phyloP scores from a whole-genome alignment of 768 basidiomycete species.

The Pleurotus pulmonarius region DNA sequence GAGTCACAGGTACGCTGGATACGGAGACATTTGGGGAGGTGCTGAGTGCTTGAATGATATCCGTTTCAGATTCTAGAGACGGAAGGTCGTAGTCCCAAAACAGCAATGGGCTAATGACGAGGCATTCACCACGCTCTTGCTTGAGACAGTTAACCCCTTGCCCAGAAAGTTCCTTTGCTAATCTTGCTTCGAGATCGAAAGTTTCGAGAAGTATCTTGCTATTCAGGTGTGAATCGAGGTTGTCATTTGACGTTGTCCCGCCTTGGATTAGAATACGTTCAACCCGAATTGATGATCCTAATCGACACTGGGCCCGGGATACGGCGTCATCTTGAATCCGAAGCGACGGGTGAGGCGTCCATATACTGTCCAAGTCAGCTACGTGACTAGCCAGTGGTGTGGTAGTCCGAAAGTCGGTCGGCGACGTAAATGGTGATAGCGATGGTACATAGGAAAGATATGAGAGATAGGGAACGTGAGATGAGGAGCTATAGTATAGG shows the following conservation, averaged over 20 bases:
- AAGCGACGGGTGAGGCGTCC: constrained; percentile 63
- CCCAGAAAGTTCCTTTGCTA: constrained; percentile 38
- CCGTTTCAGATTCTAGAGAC: constrained; percentile 45
- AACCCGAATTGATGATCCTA: constrained; percentile 66
- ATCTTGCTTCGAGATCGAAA: constrained; percentile 59
- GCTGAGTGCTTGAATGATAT: constrained; percentile 59
- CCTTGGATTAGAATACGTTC: constrained; percentile 76
- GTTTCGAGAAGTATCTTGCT: constrained; percentile 61
- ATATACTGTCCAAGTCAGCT: constrained; percentile 62
- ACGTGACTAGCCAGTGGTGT: neutral
- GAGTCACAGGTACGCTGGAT: constrained; percentile 62
- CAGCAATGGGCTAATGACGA: constrained; percentile 68
- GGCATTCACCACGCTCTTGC: constrained; percentile 49
- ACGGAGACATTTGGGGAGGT: constrained; percentile 48
- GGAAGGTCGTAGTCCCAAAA: constrained; percentile 71
- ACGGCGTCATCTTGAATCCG: constrained; percentile 68
- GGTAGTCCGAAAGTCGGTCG: constrained; percentile 27
- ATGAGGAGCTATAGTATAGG: constrained; percentile 52
- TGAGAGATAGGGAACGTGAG: constrained; percentile 59
- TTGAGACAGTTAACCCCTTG: constrained; percentile 51
- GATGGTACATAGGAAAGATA: constrained; percentile 27
- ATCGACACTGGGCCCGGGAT: constrained; percentile 66
- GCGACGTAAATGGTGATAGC: constrained; percentile 39
- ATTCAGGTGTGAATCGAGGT: constrained; percentile 53
- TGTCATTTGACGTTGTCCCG: constrained; percentile 23